A percentile compares a stretch with the other conserved stretches of the same genome.
These are phyloP conservation scores for Penicillium nordicum DNA, from an alignment of 2,329 filamentous ascomycete species.

Conservation along the genomic window DNA sequence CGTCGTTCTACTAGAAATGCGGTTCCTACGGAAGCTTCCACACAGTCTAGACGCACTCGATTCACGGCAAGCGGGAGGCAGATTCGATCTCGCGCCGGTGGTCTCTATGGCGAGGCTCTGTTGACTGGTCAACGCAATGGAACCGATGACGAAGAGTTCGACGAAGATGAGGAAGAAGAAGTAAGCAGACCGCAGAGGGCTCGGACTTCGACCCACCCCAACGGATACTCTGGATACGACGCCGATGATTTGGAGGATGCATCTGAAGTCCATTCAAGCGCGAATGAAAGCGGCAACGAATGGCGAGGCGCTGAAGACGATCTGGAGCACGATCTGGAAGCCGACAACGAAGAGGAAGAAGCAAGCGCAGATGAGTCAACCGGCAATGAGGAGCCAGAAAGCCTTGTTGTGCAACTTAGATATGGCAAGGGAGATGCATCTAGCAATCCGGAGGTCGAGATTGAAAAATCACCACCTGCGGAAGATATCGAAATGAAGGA, in stretches of 20 bases:
- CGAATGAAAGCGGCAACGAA: conserved; percentile 60
- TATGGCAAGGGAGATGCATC: conserved; percentile 36
- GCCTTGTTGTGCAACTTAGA: conserved; percentile 70
- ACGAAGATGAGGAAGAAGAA: conserved; percentile 45
- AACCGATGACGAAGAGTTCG: conserved; percentile 32
- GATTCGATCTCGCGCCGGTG: conserved; percentile 56
- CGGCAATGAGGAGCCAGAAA: conserved; percentile 51
- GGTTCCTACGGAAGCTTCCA: conserved; percentile 69
- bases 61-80: conserved; percentile 85
- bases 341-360: conserved; percentile 43
- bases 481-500: conserved; percentile 15
- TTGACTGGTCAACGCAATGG: conserved; percentile 53
- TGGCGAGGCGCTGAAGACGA: conserved; percentile 75
- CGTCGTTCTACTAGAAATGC: conserved; percentile 61
- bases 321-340: conserved; percentile 65
- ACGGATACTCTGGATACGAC: conserved; percentile 53
- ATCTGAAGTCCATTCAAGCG: conserved; percentile 56
- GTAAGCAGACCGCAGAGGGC: conserved; percentile 40
- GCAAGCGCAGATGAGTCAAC: conserved; percentile 47
- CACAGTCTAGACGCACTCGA: conserved; percentile 61
- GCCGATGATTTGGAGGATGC: conserved; percentile 64
- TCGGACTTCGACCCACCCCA: conserved; percentile 27
- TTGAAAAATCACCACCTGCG: conserved; percentile 20
- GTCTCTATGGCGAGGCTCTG: conserved; percentile 54
- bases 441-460: conserved; percentile 15